Conservation (phyloP, 495 filamentous ascomycete genomes). For the Neurospora sp. region DNA sequence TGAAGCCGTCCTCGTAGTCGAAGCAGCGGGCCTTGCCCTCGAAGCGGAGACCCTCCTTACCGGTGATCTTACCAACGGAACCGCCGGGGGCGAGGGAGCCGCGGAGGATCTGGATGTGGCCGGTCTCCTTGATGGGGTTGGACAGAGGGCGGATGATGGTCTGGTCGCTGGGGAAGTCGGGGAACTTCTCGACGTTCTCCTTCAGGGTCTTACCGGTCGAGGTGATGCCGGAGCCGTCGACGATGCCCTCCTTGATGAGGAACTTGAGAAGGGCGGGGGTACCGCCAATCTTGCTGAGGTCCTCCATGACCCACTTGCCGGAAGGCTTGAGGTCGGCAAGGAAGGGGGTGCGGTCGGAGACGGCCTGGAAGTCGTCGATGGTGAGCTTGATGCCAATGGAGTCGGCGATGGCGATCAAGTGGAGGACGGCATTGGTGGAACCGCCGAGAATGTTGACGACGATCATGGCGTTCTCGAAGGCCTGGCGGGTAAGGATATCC, state of each 20-base stretch:
- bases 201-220: constrained; percentile 91
- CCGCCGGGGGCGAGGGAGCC: constrained; percentile 86
- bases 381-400: constrained; percentile 86
- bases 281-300: constrained; percentile 81
- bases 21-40: constrained; percentile 81
- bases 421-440: constrained; percentile 93
- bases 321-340: constrained; percentile 95
- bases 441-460: constrained; percentile 91
- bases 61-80: constrained; percentile 94
- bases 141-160: constrained; percentile 83
- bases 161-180: constrained; percentile 74
- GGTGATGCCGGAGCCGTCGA: constrained; percentile 81
- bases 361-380: constrained; percentile 94
- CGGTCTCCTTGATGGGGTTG: constrained; percentile 87
- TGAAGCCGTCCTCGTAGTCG: constrained; percentile 74
- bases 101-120: constrained; percentile 94
- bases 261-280: constrained; percentile 86
- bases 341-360: constrained; percentile 85
- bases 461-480: constrained; percentile 96
- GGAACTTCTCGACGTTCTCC: constrained; percentile 72
- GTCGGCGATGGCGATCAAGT: constrained; percentile 93
- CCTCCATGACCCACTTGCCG: constrained; percentile 93
- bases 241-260: constrained; percentile 79
- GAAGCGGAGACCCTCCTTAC: constrained; percentile 89
- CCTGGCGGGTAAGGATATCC: constrained; percentile 84